These are phyloP conservation scores for Phytophthora pluvialis DNA, from an alignment of 352 stramenopile species.

Conservation along the genomic window DNA sequence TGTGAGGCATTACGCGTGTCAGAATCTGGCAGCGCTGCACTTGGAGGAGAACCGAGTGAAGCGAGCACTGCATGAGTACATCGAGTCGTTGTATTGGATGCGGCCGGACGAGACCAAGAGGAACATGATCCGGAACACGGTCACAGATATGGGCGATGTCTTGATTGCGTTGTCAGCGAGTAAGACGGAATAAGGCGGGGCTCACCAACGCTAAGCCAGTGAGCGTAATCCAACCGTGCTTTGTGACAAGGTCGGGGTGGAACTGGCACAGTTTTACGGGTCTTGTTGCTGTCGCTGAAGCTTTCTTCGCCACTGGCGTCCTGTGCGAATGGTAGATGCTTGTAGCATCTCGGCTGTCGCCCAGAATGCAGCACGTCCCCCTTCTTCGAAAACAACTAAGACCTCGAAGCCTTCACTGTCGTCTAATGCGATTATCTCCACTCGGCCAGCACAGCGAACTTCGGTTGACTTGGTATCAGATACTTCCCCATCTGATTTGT, in stretches of 20 bases:
- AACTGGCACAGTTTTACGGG: conserved; percentile 4
- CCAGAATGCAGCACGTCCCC: conserved; percentile 73
- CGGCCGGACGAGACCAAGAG: conserved; percentile 42
- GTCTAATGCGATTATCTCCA: conserved; percentile 38
- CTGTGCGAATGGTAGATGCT: conserved; percentile 60
- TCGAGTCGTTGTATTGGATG: conserved; percentile 81
- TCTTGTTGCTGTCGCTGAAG: conserved; percentile 23
- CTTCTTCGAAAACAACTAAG: conserved; percentile 53
- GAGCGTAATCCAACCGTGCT: background rate
- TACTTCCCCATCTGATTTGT: conserved; percentile 2
- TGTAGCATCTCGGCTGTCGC: conserved; percentile 61
- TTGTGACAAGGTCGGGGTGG: background rate
- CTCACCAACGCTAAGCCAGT: background rate
- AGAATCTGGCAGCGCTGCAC: conserved; percentile 71
- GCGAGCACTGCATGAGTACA: conserved; percentile 74
- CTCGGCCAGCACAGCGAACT: conserved; percentile 35
- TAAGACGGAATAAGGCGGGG: background rate
- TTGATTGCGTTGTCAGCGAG: conserved; percentile 46
- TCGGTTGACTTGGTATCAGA: background rate
- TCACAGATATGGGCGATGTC: conserved; percentile 70
- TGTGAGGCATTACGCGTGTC: conserved; percentile 68
- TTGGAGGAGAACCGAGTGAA: conserved; percentile 73
- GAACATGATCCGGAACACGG: conserved; percentile 67
- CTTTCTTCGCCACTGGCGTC: conserved; percentile 72
- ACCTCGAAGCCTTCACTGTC: conserved; percentile 42